phyloP scores from a whole-genome alignment of 2,329 filamentous ascomycete genomes.

The Clarireedia paspali region DNA sequence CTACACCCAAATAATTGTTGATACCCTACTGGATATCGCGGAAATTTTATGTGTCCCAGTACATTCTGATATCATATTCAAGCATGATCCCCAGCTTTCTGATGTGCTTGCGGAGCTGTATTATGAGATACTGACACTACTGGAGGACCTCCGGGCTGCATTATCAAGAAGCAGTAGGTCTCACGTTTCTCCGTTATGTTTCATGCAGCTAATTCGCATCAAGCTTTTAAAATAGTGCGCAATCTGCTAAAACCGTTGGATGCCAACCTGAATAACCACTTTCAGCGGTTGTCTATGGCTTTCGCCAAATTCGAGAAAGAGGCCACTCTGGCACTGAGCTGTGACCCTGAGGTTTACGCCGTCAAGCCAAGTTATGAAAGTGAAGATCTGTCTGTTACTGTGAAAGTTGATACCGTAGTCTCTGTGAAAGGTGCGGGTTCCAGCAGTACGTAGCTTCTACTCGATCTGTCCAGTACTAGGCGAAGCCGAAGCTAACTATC shows the following conservation, averaged over 20 bases:
- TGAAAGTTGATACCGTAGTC: neutral
- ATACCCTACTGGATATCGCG: neutral
- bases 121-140: slow-evolving; percentile 1
- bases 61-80: slow-evolving; percentile 1
- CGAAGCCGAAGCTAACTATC: neutral
- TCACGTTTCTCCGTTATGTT: neutral
- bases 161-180: slow-evolving; percentile 3
- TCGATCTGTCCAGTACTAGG: too few relatives aligned
- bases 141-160: neutral
- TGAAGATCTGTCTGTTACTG: neutral
- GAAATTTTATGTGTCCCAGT: slow-evolving; percentile 1
- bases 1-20: neutral
- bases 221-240: slow-evolving; percentile 6
- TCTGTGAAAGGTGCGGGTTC: too few relatives aligned
- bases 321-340: neutral
- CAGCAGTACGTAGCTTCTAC: too few relatives aligned
- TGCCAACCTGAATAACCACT: neutral
- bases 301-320: neutral
- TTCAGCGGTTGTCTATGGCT: slow-evolving; percentile 1
- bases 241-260: slow-evolving; percentile 2
- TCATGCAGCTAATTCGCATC: neutral
- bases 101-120: slow-evolving; percentile 3
- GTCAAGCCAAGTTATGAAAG: neutral
- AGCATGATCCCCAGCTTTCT: neutral
- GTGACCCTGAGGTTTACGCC: neutral